Evolutionary conservation across 2,329 filamentous ascomycete genomes (phyloP).

Genomic region (Rhynchosporium secalis): DNA sequence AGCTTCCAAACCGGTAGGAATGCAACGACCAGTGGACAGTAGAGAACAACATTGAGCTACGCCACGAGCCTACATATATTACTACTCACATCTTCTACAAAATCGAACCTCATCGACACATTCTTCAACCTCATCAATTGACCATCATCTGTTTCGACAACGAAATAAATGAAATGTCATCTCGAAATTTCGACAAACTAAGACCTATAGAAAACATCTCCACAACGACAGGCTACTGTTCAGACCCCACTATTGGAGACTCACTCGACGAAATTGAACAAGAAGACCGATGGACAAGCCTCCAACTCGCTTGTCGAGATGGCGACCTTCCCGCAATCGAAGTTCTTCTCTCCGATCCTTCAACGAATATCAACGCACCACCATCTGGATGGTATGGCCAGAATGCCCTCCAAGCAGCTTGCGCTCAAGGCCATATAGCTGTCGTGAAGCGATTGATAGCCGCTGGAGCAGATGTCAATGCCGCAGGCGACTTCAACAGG

Average conservation of each 20-base stretch:
- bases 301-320: constrained; percentile 4
- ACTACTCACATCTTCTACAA: no score
- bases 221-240: constrained; percentile 11
- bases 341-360: constrained; percentile 1
- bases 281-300: constrained; percentile 7
- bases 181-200: constrained; percentile 1
- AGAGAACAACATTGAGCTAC: no score
- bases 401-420: constrained; percentile 11
- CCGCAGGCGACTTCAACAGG: neutral
- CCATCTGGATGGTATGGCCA: constrained; percentile 9
- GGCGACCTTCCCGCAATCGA: constrained; percentile 1
- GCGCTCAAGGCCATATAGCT: neutral
- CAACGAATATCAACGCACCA: constrained; percentile 1
- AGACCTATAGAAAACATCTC: constrained; percentile 9
- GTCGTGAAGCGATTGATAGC: neutral
- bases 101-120: no score
- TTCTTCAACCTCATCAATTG: no score
- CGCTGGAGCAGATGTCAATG: constrained; percentile 13
- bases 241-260: constrained; percentile 2
- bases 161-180: neutral
- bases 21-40: no score
- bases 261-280: constrained; percentile 1
- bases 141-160: no score
- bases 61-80: no score
- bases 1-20: no score